A percentile compares a stretch with the other conserved stretches of the same genome.
Conservation (phyloP, 192 early-diverging fungal genomes). For the Linnemannia hyalina region DNA sequence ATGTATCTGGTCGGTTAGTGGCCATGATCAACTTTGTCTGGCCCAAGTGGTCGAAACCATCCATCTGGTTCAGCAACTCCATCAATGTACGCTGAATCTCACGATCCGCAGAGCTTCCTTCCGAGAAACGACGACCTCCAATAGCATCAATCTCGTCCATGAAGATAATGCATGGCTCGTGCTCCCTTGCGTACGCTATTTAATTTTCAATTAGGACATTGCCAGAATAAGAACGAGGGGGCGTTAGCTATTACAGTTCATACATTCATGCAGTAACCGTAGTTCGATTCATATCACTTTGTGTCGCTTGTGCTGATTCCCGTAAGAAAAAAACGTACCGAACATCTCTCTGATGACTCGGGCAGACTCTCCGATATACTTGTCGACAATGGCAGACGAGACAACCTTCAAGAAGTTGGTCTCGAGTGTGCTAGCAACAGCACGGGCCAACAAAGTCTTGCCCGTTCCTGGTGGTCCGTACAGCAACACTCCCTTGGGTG, state of each 20-base stretch:
- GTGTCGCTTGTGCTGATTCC: background rate
- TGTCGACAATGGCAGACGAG: conserved; percentile 99
- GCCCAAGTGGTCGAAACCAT: conserved; percentile 98
- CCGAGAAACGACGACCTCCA: conserved; percentile 97
- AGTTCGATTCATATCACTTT: background rate
- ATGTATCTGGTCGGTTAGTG: conserved; percentile 98
- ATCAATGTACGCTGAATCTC: conserved; percentile 99
- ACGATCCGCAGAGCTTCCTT: conserved; percentile 99
- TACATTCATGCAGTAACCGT: background rate
- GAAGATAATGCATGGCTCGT: conserved; percentile 99
- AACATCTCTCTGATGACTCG: conserved; percentile 99
- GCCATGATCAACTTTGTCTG: conserved; percentile 99
- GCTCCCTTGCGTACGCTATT: conserved; percentile 93
- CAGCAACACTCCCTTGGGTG: conserved; percentile 97
- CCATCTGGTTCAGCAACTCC: conserved; percentile 99
- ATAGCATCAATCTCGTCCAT: conserved; percentile 99
- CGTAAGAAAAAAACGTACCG: conserved; percentile 63
- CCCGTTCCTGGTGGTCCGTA: conserved; percentile 99
- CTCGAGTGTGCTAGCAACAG: conserved; percentile 96
- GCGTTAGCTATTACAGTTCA: background rate
- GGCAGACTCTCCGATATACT: conserved; percentile 99
- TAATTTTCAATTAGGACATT: background rate
- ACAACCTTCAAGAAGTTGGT: conserved; percentile 99
- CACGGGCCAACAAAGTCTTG: conserved; percentile 96
- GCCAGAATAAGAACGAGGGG: background rate